Percentiles rank a stretch among this genome's conserved stretches.
phyloP scores from a whole-genome alignment of 306 rosid species.

The Hippophae tibetana region DNA sequence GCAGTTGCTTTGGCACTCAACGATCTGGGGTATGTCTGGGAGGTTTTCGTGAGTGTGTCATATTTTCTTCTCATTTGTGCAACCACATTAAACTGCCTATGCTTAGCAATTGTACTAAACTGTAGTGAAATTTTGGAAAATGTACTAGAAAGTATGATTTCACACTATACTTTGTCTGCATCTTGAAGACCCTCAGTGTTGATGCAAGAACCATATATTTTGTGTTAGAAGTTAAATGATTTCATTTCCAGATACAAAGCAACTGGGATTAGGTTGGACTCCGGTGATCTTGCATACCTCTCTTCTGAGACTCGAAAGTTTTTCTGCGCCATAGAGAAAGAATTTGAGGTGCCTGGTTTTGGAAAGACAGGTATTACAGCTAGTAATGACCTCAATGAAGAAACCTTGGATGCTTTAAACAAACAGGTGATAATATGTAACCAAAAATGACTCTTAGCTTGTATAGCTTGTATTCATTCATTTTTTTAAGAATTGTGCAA shows the following conservation, averaged over 20 bases:
- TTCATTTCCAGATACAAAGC: conserved; percentile 60
- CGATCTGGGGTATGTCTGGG: conserved; percentile 69
- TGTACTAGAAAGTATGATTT: too few species aligned
- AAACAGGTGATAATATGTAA: conserved; percentile 56
- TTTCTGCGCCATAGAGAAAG: conserved; percentile 57
- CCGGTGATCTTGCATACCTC: conserved; percentile 91
- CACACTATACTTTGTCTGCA: neutral
- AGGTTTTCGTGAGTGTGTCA: conserved; percentile 8
- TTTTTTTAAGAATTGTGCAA: neutral
- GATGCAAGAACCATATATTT: conserved; percentile 2
- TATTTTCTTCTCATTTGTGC: neutral
- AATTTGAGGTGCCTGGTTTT: conserved; percentile 53
- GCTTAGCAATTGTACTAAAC: neutral
- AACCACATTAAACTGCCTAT: neutral
- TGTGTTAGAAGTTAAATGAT: conserved; percentile 19
- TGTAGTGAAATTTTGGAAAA: too few species aligned
- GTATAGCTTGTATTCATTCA: neutral
- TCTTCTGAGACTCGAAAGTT: conserved; percentile 69
- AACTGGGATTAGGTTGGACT: conserved; percentile 78
- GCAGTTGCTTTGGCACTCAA: conserved; percentile 85
- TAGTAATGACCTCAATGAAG: conserved; percentile 94
- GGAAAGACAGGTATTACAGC: conserved; percentile 66
- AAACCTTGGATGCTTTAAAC: conserved; percentile 90
- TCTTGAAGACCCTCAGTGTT: conserved; percentile 8
- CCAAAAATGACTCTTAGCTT: conserved; percentile 5